Base-by-base conservation (phyloP, 129 eudicot genomes). In the Dittrichia graveolens region DNA sequence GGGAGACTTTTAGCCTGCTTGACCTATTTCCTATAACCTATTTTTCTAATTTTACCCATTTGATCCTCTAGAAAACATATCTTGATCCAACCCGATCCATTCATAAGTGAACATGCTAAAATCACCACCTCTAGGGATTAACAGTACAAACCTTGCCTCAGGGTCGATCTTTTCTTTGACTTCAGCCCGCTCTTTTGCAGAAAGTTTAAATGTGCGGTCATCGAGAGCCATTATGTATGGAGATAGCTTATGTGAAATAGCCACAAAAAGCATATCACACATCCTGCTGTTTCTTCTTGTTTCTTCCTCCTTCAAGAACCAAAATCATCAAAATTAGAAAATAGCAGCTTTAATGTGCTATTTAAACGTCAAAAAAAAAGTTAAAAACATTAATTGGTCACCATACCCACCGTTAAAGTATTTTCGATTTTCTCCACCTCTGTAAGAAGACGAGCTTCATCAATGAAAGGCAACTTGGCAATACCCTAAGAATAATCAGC, bases 401-500 rank as follows among this genome's bases (percentile, higher is more conserved):
- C 11, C 75, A 37, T 83, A 91, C 97, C 93, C 81, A 91, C 97
- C 93, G 93, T 91, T 74, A 91, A 81, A 19, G 97, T 83, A 74
- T 81, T 88, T 79, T 91, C 97, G 6, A 91, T 24, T 81, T 88
- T 91, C 45, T 84, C 83, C 71, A 89, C 96, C 81, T 89, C 94
- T 5, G 78, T 84, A 42, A 91, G 97, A 74, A 91, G 91, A 68
- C 97, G 97, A 11, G 75, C 39, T 82, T 91, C 97, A 61, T 91
- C 97, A 61, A 91, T 89, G 74, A 91, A 91, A 76, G 96, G 97
- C 86, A 91, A 69, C 70, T 84, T 84, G 24, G 96, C 96, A 38
- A 91, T 73, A 74, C 97, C 97, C 97, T 91, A 50, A 9, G 65
- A 69, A 55, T 4, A 56, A 60, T 4, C 65, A 73, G 14, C 18